Evolutionary conservation across 305 asterid genomes (phyloP).

Genomic region (Stenogyne calaminthoides): DNA sequence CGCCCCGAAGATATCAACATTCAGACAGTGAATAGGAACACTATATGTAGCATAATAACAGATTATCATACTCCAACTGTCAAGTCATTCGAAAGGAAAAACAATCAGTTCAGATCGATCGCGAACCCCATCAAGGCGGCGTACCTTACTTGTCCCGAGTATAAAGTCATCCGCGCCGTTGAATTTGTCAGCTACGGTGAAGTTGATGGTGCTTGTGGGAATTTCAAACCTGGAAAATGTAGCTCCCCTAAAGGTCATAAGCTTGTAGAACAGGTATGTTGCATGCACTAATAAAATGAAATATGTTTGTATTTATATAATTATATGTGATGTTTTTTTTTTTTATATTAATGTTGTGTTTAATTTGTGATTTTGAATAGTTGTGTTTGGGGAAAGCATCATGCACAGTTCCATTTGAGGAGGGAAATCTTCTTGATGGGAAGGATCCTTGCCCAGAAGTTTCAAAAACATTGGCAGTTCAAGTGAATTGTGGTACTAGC

Average conservation of each 20-base stretch:
- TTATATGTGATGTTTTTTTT: too few species aligned
- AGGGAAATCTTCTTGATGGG: slow-evolving; percentile 37
- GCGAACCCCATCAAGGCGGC: slow-evolving; percentile 49
- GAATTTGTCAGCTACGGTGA: slow-evolving; percentile 73
- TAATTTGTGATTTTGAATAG: slow-evolving; percentile 25
- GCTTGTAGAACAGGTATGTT: slow-evolving; percentile 47
- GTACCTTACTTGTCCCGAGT: slow-evolving; percentile 47
- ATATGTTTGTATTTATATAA: too few species aligned
- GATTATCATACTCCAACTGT: slow-evolving; percentile 61
- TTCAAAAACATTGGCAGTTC: slow-evolving; percentile 55
- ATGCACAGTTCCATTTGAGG: slow-evolving; percentile 63
- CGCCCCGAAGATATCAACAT: slow-evolving; percentile 51
- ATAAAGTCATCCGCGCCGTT: slow-evolving; percentile 47
- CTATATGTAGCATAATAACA: slow-evolving; percentile 63
- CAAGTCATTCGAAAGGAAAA: slow-evolving; percentile 49
- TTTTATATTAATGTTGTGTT: too few species aligned
- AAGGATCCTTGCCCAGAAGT: slow-evolving; percentile 65
- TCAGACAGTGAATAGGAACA: slow-evolving; percentile 67
- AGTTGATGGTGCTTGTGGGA: slow-evolving; percentile 72
- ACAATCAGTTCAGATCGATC: slow-evolving; percentile 37
- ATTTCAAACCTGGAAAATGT: slow-evolving; percentile 51
- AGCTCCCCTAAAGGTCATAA: slow-evolving; percentile 38
- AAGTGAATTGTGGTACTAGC: slow-evolving; percentile 50
- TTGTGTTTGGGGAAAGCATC: slow-evolving; percentile 60
- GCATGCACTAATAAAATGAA: too few species aligned